Percentiles rank a stretch among this genome's conserved stretches.
phyloP scores from a whole-genome alignment of 345 rosid species.

The Kernera saxatilis region DNA sequence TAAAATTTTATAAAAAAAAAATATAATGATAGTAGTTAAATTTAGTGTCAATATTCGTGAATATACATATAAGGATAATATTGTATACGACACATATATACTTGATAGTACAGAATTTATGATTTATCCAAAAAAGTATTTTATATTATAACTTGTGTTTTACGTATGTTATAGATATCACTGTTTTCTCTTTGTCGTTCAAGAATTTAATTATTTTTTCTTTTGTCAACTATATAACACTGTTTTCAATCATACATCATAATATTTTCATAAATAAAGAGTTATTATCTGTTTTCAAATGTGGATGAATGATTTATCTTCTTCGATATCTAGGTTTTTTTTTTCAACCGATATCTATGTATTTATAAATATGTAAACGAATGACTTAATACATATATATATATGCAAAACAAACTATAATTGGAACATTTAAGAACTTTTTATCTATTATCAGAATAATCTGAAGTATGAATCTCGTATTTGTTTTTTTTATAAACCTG shows the following conservation, averaged over 20 bases:
- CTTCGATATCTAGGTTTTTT: not conserved
- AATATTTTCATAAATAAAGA: not conserved
- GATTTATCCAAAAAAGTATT: not conserved
- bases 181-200: not conserved
- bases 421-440: not conserved
- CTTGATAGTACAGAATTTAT: not conserved
- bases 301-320: not conserved
- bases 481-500: too few relatives aligned
- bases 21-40: not conserved
- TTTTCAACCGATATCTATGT: not conserved
- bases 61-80: not conserved
- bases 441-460: not conserved
- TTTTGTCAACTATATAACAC: not conserved
- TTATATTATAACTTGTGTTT: not conserved
- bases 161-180: not conserved
- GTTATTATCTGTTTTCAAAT: not conserved
- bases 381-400: not conserved
- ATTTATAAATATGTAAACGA: not conserved
- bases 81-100: not conserved
- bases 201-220: not conserved
- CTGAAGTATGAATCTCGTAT: not conserved
- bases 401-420: not conserved
- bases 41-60: not conserved
- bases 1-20: not conserved
- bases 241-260: not conserved